phyloP scores from a whole-genome alignment of 805 yeast genomes.

The Monosporozyma aerobia region DNA sequence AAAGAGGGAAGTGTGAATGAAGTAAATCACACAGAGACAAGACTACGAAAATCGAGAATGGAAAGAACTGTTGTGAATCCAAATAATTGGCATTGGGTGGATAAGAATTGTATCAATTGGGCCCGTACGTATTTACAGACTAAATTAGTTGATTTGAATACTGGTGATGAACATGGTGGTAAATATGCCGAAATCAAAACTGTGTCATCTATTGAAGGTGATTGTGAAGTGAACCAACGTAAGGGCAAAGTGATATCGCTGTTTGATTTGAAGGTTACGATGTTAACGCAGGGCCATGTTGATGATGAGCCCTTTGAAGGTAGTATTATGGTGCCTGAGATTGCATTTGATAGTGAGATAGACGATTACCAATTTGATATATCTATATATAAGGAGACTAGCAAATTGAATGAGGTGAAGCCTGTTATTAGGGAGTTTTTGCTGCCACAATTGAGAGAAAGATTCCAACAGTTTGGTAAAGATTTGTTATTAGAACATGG shows the following conservation, averaged over 20 bases:
- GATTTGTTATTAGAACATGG: slow-evolving; percentile 73
- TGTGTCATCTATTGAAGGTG: slow-evolving; percentile 65
- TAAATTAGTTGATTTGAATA: slow-evolving; percentile 43
- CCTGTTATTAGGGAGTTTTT: slow-evolving; percentile 44
- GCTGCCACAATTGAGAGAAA: slow-evolving; percentile 59
- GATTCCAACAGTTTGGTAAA: slow-evolving; percentile 58
- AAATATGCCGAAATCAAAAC: slow-evolving; percentile 29
- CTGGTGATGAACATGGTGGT: slow-evolving; percentile 17
- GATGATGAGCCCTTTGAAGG: slow-evolving; percentile 47
- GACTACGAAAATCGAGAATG: slow-evolving; percentile 6
- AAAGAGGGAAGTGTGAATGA: neutral
- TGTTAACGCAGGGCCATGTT: slow-evolving; percentile 46
- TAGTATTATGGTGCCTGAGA: slow-evolving; percentile 75
- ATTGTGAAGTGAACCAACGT: slow-evolving; percentile 93
- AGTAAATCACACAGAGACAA: neutral
- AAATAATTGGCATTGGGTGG: slow-evolving; percentile 99
- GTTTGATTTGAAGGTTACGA: slow-evolving; percentile 66
- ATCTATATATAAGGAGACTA: slow-evolving; percentile 46
- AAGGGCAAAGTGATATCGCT: slow-evolving; percentile 92
- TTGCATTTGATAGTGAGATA: slow-evolving; percentile 82
- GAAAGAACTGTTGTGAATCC: slow-evolving; percentile 85
- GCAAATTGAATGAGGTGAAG: slow-evolving; percentile 44
- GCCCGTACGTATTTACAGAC: slow-evolving; percentile 64
- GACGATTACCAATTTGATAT: slow-evolving; percentile 83
- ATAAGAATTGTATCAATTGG: slow-evolving; percentile 94